phyloP scores from a whole-genome alignment of 1,139 yeast species.

The Pichia inconspicua region DNA sequence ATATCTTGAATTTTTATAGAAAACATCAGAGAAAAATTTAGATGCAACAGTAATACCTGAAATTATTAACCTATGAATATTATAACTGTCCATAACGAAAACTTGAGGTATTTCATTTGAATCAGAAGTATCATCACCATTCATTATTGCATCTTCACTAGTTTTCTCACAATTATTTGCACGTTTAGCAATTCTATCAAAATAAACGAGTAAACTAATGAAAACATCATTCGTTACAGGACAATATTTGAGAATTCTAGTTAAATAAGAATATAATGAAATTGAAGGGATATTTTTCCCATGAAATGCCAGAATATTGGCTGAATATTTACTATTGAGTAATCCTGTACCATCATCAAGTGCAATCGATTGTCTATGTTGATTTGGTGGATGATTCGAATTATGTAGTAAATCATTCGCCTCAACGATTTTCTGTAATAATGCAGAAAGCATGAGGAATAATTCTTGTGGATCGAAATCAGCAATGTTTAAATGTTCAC shows the following conservation, averaged over 20 bases:
- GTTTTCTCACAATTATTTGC: slow-evolving; percentile 50
- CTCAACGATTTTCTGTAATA: slow-evolving; percentile 77
- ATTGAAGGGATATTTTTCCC: slow-evolving; percentile 96
- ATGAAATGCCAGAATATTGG: slow-evolving; percentile 82
- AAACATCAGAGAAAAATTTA: slow-evolving; percentile 90
- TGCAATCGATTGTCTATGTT: not conserved
- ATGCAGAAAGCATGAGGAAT: slow-evolving; percentile 74
- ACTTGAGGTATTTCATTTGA: slow-evolving; percentile 35
- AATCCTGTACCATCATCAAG: slow-evolving; percentile 10
- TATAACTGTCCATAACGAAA: slow-evolving; percentile 93
- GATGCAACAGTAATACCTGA: slow-evolving; percentile 97
- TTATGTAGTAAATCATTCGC: slow-evolving; percentile 86
- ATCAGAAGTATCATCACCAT: slow-evolving; percentile 18
- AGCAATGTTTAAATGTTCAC: slow-evolving; percentile 66
- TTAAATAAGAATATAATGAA: slow-evolving; percentile 77
- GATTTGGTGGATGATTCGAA: slow-evolving; percentile 28
- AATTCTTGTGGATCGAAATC: slow-evolving; percentile 78
- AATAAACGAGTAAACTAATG: slow-evolving; percentile 78
- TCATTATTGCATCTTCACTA: slow-evolving; percentile 14
- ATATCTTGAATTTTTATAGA: slow-evolving; percentile 90
- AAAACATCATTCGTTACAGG: slow-evolving; percentile 97
- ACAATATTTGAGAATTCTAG: slow-evolving; percentile 88
- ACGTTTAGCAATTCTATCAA: slow-evolving; percentile 86
- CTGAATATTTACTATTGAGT: slow-evolving; percentile 43
- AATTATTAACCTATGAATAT: slow-evolving; percentile 86